A percentile compares a stretch with the other conserved stretches of the same genome.
Conservation (phyloP, 2,329 filamentous ascomycete genomes). For the Daldinia sp. region DNA sequence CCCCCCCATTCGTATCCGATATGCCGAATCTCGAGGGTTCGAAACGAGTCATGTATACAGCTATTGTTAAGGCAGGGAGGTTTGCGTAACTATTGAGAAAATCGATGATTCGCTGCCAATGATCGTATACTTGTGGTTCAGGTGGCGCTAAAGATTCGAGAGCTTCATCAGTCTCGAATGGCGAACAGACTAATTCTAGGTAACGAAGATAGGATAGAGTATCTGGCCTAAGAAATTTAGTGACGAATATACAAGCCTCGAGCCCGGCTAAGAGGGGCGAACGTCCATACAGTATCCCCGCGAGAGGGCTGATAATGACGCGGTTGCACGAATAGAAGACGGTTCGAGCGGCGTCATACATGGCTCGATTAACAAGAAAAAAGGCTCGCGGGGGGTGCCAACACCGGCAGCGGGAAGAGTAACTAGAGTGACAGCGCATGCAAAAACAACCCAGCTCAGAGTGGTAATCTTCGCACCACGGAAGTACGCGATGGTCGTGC, state of each 20-base stretch:
- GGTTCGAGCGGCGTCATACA: background rate
- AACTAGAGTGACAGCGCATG: background rate
- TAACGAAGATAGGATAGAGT: background rate
- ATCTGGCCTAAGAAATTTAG: background rate
- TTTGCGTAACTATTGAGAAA: background rate
- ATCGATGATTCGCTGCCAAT: background rate
- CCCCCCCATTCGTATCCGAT: no score
- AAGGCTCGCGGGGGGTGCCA: background rate
- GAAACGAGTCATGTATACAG: background rate
- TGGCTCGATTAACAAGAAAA: background rate
- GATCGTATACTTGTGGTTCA: background rate
- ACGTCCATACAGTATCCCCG: background rate
- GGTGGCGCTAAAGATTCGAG: background rate
- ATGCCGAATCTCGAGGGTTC: background rate
- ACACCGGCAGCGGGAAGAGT: background rate
- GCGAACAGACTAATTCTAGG: background rate
- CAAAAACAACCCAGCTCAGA: background rate
- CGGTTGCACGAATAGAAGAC: background rate
- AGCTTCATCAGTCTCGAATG: background rate
- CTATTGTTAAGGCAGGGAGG: background rate
- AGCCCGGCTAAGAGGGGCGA: background rate
- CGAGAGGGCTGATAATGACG: background rate
- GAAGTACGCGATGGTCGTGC: background rate
- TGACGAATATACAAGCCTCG: background rate
- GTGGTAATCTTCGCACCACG: background rate